Conservation (phyloP, 768 basidiomycete genomes). For the Mycena olivaceomarginata region DNA sequence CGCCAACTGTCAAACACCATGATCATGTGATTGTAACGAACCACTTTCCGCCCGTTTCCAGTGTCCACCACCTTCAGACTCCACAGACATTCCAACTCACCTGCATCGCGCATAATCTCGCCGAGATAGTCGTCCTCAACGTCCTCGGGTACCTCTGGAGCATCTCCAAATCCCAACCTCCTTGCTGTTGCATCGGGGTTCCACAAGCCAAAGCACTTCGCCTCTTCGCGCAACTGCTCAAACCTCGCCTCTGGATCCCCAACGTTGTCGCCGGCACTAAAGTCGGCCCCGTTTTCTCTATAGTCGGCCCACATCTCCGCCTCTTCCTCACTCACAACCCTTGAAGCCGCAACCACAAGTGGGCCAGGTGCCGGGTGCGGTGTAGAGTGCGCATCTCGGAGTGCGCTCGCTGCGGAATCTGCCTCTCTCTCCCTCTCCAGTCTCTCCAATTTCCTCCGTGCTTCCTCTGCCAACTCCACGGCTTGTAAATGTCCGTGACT, state of each 20-base stretch:
- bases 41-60: too few relatives aligned
- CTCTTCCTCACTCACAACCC: not conserved
- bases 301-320: slow-evolving; percentile 24
- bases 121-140: slow-evolving; percentile 23
- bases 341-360: too few relatives aligned
- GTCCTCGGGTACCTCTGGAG: slow-evolving; percentile 11
- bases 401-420: too few relatives aligned
- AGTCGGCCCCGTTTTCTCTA: slow-evolving; percentile 5
- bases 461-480: too few relatives aligned
- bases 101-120: not conserved
- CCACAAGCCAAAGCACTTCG: slow-evolving; percentile 14
- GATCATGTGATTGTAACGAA: not conserved
- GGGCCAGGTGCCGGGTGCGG: too few relatives aligned
- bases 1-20: too few relatives aligned
- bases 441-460: too few relatives aligned
- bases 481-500: too few relatives aligned
- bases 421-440: too few relatives aligned
- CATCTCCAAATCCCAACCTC: slow-evolving; percentile 13
- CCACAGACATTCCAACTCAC: slow-evolving; percentile 10
- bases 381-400: too few relatives aligned
- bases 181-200: slow-evolving; percentile 18
- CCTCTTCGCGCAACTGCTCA: slow-evolving; percentile 1
- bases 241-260: too few relatives aligned
- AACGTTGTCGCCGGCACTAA: slow-evolving; percentile 3
- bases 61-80: too few relatives aligned